phyloP scores from a whole-genome alignment of 2,329 filamentous ascomycete genomes.

The Xylaria arbuscula region DNA sequence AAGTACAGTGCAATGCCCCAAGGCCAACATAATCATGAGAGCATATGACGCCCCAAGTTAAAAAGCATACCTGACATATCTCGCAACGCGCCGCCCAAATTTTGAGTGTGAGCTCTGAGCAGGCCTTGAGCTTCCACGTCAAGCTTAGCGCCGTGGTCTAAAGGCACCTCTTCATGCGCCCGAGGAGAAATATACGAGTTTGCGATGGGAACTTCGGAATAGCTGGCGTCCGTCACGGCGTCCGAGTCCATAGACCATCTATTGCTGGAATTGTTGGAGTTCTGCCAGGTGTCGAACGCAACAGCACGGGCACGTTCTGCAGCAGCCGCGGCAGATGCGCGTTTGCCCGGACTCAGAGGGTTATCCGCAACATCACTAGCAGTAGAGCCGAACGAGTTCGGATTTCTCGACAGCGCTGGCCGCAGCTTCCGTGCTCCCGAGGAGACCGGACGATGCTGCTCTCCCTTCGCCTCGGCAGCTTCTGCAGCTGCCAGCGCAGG shows the following conservation, averaged over 20 bases:
- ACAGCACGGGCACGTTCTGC: conserved; percentile 53
- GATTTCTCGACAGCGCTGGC: conserved; percentile 54
- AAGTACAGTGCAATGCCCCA: neutral
- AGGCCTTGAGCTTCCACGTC: conserved; percentile 39
- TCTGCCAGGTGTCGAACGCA: conserved; percentile 50
- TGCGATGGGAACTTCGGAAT: conserved; percentile 27
- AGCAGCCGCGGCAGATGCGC: conserved; percentile 51
- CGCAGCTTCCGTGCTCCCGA: conserved; percentile 44
- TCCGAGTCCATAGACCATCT: conserved; percentile 37
- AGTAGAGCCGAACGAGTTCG: conserved; percentile 50
- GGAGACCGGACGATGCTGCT: conserved; percentile 12
- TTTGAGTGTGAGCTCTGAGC: conserved; percentile 36
- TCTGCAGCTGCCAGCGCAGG: conserved; percentile 10
- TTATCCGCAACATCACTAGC: conserved; percentile 40
- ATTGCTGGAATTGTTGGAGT: conserved; percentile 44
- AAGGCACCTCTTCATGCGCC: neutral
- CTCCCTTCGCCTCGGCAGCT: conserved; percentile 17
- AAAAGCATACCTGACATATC: conserved; percentile 22
- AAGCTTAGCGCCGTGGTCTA: conserved; percentile 7
- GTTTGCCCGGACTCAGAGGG: conserved; percentile 26
- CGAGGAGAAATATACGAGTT: conserved; percentile 2
- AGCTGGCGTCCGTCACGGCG: conserved; percentile 25
- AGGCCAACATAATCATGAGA: neutral
- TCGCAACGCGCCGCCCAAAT: conserved; percentile 3
- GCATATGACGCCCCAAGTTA: neutral